Evolutionary conservation across 306 rosid genomes (phyloP), one percentile per base, ranked within the genome.

Genomic region (Acacia acuminata): DNA sequence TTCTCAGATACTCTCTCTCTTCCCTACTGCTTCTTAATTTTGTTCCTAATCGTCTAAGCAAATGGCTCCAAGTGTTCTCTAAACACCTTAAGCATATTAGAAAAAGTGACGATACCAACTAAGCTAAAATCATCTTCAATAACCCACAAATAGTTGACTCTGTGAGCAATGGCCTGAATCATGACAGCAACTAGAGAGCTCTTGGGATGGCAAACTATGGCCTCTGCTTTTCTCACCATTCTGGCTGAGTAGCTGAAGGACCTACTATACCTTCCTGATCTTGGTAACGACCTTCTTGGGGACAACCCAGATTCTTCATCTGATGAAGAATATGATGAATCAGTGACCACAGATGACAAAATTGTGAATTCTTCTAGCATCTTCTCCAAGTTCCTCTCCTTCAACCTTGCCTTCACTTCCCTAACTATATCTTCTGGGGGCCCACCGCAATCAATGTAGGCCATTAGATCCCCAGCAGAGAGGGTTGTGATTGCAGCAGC

Each of bases 131-230:
- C 99, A 77, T 94, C 98, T 75, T 92, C 98, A 40, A 92, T 85
- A 30, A 96, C 99, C 99, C 99, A 96, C 60, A 94, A 88, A 55
- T 96, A 96, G 75, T 92, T 96, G 51, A 91, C 99, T 38, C 99
- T 87, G 24, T 96, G 98, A 82, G 99, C 97, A 64, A 96, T 94
- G 45, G 99, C 99, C 81, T 96, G 99, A 75, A 96, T 96, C 94
- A 96, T 91, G 74, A 91, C 99, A 75, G 99, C 99, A 25, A 94
- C 84, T 76, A 96, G 71, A 0, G 99, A 96, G 87, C 98, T 96
- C 86, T 88, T 91, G 17, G 94, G 96, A 61, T 94, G 99, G 66
- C 99, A 96, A 50, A 96, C 97, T 22, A 92, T 91, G 38, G 98
- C 98, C 84, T 96, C 99, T 0, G 93, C 92, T 73, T 90, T 90